Conservation (phyloP, 768 basidiomycete species). For the Podaxis sp. region DNA sequence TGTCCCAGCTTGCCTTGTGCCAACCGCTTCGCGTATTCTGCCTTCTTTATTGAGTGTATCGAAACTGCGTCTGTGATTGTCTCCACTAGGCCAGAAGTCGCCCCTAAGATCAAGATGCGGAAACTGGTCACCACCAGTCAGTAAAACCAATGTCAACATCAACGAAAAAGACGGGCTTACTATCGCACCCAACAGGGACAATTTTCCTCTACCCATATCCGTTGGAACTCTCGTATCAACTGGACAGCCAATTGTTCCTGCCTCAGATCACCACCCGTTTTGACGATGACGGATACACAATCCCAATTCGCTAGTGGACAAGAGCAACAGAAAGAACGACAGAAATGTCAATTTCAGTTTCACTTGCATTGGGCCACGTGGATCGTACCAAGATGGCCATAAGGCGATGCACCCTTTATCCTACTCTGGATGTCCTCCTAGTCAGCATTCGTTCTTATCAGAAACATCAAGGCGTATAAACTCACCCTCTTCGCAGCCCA, state of each 20-base stretch:
- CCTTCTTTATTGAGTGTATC: constrained; percentile 99
- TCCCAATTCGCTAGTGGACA: constrained; percentile 63
- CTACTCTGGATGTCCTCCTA: constrained; percentile 48
- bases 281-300: constrained; percentile 96
- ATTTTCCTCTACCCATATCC: constrained; percentile 93
- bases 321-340: not conserved
- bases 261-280: constrained; percentile 93
- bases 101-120: constrained; percentile 92
- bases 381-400: constrained; percentile 82
- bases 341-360: not conserved
- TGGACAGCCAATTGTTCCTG: constrained; percentile 98
- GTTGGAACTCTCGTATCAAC: constrained; percentile 87
- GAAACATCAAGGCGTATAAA: not conserved
- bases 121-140: constrained; percentile 49
- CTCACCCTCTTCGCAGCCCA: constrained; percentile 89
- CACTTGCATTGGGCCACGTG: constrained; percentile 5
- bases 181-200: constrained; percentile 93
- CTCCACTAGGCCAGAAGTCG: constrained; percentile 90
- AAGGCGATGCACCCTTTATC: constrained; percentile 90
- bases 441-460: not conserved
- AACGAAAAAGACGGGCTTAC: constrained; percentile 34
- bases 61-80: constrained; percentile 98
- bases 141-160: no score
- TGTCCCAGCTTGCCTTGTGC: constrained; percentile 78
- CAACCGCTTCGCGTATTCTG: constrained; percentile 88